Evolutionary conservation across 805 yeast genomes (phyloP).

Genomic region (Jamesozyma hellenica): DNA sequence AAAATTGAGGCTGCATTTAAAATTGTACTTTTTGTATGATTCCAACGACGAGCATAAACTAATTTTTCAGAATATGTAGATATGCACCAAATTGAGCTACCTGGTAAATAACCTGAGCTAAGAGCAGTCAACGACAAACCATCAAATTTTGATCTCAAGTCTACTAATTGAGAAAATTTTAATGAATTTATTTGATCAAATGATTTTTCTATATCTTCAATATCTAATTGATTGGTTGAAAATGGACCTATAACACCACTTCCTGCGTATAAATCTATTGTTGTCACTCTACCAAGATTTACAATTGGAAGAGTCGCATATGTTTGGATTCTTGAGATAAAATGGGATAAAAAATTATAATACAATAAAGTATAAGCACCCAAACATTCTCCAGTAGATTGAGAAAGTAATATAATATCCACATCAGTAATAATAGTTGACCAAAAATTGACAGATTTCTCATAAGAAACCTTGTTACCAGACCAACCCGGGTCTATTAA

Average conservation of each 20-base stretch:
- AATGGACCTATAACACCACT: slow-evolving; percentile 69
- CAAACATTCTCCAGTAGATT: slow-evolving; percentile 66
- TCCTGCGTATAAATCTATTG: slow-evolving; percentile 72
- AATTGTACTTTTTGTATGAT: slow-evolving; percentile 82
- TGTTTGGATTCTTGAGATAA: slow-evolving; percentile 54
- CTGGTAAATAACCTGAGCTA: slow-evolving; percentile 86
- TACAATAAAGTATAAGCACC: slow-evolving; percentile 72
- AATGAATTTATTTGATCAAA: slow-evolving; percentile 63
- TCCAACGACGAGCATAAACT: slow-evolving; percentile 90
- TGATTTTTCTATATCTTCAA: slow-evolving; percentile 65
- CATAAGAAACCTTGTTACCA: slow-evolving; percentile 36
- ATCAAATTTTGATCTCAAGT: slow-evolving; percentile 47
- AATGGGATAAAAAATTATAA: slow-evolving; percentile 42
- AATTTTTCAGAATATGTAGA: slow-evolving; percentile 65
- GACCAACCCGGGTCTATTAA: slow-evolving; percentile 74
- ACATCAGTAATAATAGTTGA: slow-evolving; percentile 38
- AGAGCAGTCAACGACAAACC: slow-evolving; percentile 66
- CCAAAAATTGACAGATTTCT: slow-evolving; percentile 27
- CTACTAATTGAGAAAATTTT: slow-evolving; percentile 70
- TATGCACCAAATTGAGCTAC: slow-evolving; percentile 85
- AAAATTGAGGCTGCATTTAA: slow-evolving; percentile 60
- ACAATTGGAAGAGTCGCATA: slow-evolving; percentile 86
- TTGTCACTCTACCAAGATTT: slow-evolving; percentile 74
- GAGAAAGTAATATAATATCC: slow-evolving; percentile 73
- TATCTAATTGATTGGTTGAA: slow-evolving; percentile 45